Evolutionary conservation across 208 protist genomes (phyloP), one percentile per base, ranked within the genome.

Genomic region (Trypanosoma congolense): DNA sequence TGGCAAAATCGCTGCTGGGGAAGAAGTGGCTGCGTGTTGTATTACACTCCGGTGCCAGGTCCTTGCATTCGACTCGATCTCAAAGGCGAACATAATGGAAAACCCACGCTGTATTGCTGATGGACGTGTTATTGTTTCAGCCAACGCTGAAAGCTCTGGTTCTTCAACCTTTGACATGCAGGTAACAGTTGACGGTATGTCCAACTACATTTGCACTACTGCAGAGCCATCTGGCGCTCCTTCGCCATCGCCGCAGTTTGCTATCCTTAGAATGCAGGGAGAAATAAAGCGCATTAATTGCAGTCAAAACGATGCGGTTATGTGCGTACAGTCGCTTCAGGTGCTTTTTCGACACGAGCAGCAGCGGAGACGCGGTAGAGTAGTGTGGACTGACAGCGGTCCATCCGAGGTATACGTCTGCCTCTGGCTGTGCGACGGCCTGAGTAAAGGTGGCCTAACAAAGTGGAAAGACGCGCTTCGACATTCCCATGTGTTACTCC

Each of bases 91-190:
- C 12, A 2, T 19, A 21, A 30, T 61, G 6, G n/a, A 46, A 1
- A 54, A 51, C 42, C 3, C 43, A 3, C 45, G 1, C 36, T 61
- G 56, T 29, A 26, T 61, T 12, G 45, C 31, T 26, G 56, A 61
- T 19, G 56, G 56, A 22, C 21, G 42, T 45, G 33, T 61, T 6
- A n/a, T 44, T 24, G 26, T 61, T 31, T 31, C 45, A 9, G 26
- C 42, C 16, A 19, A 24, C 21, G 19, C 45, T 31, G 40, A 0
- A 21, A 21, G 36, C 24, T 10, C 14, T 28, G 19, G 0, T 21
- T 26, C 45, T 12, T 45, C 19, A 12, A 1, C 24, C 10, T 41
- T 59, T 42, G 30, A 59, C 29, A 28, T 48, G 14, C 0, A 50
- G 14, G 12, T 53, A 18, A 45, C 45, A 18, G 45, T 61, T 49